Evolutionary conservation across 768 basidiomycete genomes (phyloP).

Genomic region (Amanita rimosa): DNA sequence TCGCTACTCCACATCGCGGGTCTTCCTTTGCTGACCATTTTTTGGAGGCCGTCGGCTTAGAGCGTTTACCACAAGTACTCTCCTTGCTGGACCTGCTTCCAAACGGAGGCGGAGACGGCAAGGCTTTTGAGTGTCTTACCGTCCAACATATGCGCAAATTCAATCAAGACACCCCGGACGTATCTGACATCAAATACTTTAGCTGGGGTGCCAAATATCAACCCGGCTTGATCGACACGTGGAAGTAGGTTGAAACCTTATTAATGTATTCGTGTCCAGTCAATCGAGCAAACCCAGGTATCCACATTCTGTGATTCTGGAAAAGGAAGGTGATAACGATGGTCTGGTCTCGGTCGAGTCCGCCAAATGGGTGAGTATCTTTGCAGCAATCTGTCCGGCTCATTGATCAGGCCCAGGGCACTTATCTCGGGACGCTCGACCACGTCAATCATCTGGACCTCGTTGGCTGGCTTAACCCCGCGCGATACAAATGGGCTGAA

Average conservation of each 20-base stretch:
- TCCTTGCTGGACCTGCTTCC: slow-evolving; percentile 74
- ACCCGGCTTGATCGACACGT: slow-evolving; percentile 86
- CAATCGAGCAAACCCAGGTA: slow-evolving; percentile 25
- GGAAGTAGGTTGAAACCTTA: slow-evolving; percentile 37
- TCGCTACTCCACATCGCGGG: slow-evolving; percentile 91
- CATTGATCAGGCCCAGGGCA: slow-evolving; percentile 41
- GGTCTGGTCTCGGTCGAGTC: slow-evolving; percentile 86
- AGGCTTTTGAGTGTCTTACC: slow-evolving; percentile 85
- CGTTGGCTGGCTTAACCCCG: slow-evolving; percentile 89
- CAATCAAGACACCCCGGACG: slow-evolving; percentile 78
- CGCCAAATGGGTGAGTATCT: slow-evolving; percentile 60
- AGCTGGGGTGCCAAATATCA: slow-evolving; percentile 92
- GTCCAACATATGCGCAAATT: slow-evolving; percentile 78
- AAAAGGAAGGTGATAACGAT: slow-evolving; percentile 89
- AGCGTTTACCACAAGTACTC: slow-evolving; percentile 58
- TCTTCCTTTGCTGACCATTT: slow-evolving; percentile 92
- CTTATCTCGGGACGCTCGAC: slow-evolving; percentile 85
- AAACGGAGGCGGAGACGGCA: slow-evolving; percentile 90
- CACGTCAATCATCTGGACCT: slow-evolving; percentile 89
- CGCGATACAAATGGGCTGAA: slow-evolving; percentile 81
- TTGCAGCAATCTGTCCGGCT: background rate
- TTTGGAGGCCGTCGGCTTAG: slow-evolving; percentile 56
- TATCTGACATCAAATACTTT: slow-evolving; percentile 74
- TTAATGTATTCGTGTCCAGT: slow-evolving; percentile 9
- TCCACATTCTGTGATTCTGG: slow-evolving; percentile 71